Evolutionary conservation across 345 rosid species (phyloP), one percentile per base, ranked within the genome.

Genomic region (Euphorbia tirucalli): DNA sequence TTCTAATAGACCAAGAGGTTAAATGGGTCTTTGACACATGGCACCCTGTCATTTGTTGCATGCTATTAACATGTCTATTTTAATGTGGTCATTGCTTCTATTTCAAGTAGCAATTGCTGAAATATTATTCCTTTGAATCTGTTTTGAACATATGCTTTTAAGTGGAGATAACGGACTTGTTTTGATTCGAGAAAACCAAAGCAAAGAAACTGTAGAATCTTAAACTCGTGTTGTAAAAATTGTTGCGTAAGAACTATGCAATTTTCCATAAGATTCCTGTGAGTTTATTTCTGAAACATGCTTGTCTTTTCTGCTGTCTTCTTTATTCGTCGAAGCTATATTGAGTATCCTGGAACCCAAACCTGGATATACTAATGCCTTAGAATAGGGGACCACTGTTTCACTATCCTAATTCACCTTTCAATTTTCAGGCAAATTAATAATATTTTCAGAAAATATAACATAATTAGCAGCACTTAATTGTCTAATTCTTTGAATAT

Each of bases 321-420:
- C 59, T 67, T 22, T 54, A 15, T 72, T 59, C 65, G 64, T 48
- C 70, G 71, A 14, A 77, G 62, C 62, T 27, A 73, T 61, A n/a
- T n/a, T n/a, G n/a, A n/a, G n/a, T n/a, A n/a, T n/a, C n/a, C n/a
- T n/a, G n/a, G n/a, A n/a, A n/a, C n/a, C n/a, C n/a, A n/a, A n/a
- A n/a, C n/a, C n/a, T n/a, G n/a, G n/a, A n/a, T n/a, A n/a, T n/a
- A n/a, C n/a, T n/a, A n/a, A n/a, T n/a, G n/a, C n/a, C 18, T 11
- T 72, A 54, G 61, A 68, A 62, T 55, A 48, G 75, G 82, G 82
- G 79, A 71, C 76, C 82, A 68, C 82, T 74, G 37, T 18, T 66
- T 48, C 73, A 48, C 74, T 30, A 67, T 44, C 70, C 68, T 75
- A 58, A 78, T 66, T 75, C 63, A 76, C 73, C 68, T 70, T 73